Evolutionary conservation across 2,329 filamentous ascomycete species (phyloP).

Genomic region (Chrysoporthe deuterocubensis): DNA sequence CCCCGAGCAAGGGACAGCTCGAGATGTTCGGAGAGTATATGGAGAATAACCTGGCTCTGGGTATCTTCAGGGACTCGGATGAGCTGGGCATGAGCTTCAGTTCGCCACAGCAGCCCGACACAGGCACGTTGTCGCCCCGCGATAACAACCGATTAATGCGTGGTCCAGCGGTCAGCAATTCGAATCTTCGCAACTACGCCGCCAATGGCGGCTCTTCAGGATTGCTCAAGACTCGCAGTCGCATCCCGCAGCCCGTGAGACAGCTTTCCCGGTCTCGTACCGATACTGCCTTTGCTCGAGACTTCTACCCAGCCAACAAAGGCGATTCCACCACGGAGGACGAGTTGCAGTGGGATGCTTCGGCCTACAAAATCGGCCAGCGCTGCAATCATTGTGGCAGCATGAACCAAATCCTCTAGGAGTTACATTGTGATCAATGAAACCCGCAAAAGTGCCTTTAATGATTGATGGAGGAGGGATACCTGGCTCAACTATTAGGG

Average conservation of each 20-base stretch:
- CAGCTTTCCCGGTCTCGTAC: slow-evolving; percentile 24
- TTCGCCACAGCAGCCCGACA: neutral
- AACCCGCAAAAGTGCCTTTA: neutral
- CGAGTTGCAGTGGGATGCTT: slow-evolving; percentile 39
- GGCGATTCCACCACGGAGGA: slow-evolving; percentile 32
- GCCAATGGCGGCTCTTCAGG: slow-evolving; percentile 15
- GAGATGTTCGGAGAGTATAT: slow-evolving; percentile 38
- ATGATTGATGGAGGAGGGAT: neutral
- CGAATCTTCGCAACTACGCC: slow-evolving; percentile 14
- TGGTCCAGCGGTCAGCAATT: slow-evolving; percentile 5
- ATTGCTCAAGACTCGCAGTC: slow-evolving; percentile 24
- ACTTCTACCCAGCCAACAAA: slow-evolving; percentile 21
- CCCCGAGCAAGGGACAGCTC: slow-evolving; percentile 47
- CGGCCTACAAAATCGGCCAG: slow-evolving; percentile 22
- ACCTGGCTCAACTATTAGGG: neutral
- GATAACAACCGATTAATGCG: slow-evolving; percentile 38
- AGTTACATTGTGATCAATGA: neutral
- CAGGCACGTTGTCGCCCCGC: slow-evolving; percentile 29
- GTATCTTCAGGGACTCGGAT: slow-evolving; percentile 31
- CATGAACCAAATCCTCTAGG: neutral
- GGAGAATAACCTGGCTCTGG: slow-evolving; percentile 24
- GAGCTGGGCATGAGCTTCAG: slow-evolving; percentile 36
- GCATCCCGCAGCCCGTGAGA: slow-evolving; percentile 32
- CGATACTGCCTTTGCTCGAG: slow-evolving; percentile 23
- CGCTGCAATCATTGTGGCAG: slow-evolving; percentile 19